Evolutionary conservation across 106 monocot species (phyloP).

Genomic region (Phalaenopsis equestris): DNA sequence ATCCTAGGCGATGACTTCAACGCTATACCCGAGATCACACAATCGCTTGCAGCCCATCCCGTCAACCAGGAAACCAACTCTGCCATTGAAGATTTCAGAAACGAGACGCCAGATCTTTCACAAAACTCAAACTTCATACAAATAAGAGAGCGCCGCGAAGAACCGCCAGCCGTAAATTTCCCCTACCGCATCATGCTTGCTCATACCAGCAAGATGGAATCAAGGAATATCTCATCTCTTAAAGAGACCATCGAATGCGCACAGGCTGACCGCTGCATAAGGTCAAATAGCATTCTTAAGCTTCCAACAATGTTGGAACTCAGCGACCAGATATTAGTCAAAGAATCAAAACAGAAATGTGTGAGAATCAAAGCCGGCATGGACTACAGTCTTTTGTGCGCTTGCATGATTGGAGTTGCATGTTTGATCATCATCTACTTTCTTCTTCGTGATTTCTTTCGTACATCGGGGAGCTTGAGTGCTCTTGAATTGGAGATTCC

Average conservation of each 20-base stretch:
- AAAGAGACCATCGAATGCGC: conserved; percentile 22
- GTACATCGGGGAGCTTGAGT: conserved; percentile 4
- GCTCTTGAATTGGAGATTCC: conserved; percentile 11
- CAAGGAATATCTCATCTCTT: conserved; percentile 18
- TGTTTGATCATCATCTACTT: conserved; percentile 26
- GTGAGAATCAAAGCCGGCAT: background rate
- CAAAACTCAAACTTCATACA: conserved; percentile 12
- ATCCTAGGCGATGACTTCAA: conserved; percentile 10
- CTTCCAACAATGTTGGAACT: background rate
- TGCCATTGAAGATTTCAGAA: background rate
- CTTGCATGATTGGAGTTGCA: conserved; percentile 25
- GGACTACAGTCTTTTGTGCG: conserved; percentile 12
- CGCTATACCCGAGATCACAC: background rate
- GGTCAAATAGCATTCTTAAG: background rate
- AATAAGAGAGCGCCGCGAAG: conserved; percentile 25
- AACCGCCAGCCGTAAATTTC: background rate
- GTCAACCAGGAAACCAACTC: background rate
- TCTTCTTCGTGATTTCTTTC: conserved; percentile 13
- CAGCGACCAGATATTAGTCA: background rate
- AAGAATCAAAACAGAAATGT: background rate
- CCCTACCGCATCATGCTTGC: conserved; percentile 23
- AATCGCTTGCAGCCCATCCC: background rate
- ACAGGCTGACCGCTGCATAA: background rate
- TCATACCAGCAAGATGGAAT: conserved; percentile 44
- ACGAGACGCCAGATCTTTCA: background rate